Base-by-base conservation (phyloP, 78 protist species). In the Pigoraptor vietnamica region DNA sequence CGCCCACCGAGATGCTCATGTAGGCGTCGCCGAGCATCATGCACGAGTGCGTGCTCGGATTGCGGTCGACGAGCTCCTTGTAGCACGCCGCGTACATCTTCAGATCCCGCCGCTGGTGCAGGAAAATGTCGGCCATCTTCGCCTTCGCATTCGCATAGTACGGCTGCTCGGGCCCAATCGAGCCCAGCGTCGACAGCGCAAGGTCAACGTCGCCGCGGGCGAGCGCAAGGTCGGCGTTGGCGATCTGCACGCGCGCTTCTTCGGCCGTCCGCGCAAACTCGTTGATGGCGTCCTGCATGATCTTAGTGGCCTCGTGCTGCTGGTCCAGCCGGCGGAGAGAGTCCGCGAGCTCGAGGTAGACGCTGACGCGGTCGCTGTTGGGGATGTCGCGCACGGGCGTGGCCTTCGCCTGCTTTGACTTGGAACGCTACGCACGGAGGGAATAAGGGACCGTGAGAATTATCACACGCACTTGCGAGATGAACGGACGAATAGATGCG, bases 11-110 rank as follows among this genome's bases (percentile, higher is more conserved):
- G 9, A 96, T 86, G 79, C 38, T 0, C 93, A 93, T 89, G 94
- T 90, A 93, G 9, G 98, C 98, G 33, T 96, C 98, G 40, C 94
- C 98, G 24, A 95, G 93, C 91, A 89, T 24, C 40, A 92, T 1
- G 90, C 39, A 81, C 33, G 95, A 14, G 10, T 86, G 90, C n/a
- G 37, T 35, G 23, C 92, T 40, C 19, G 93, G 93, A 24, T 0
- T 24, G n/a, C 0, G 37, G 33, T 39, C 91, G 24, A 29, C 92
- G 10, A 96, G 88, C 37, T 90, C 94, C 92, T 94, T 92, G 94
- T 82, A 94, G 94, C 95, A 93, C n/a, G 34, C 23, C 23, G 86
- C 81, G 67, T 92, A 96, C 36, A 0, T 6, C 38, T 79, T 38
- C 87, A 55, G 2, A 95, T 96, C 94, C 81, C 88, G 37, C 39